These are phyloP conservation scores for Xylaria grammica DNA, from an alignment of 495 filamentous ascomycete genomes.

Conservation along the genomic window DNA sequence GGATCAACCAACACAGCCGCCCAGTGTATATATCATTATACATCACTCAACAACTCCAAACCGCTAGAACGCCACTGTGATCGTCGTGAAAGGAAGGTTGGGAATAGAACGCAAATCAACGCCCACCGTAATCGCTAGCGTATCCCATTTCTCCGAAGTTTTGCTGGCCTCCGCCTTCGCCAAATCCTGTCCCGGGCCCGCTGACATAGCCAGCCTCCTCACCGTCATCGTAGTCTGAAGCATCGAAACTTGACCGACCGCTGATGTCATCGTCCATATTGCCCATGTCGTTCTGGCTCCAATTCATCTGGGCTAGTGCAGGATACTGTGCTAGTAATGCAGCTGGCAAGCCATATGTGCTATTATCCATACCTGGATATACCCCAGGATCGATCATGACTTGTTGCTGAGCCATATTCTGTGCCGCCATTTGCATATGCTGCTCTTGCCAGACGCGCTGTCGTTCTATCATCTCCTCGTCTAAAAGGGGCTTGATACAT, in stretches of 20 bases:
- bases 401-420: slow-evolving; percentile 56
- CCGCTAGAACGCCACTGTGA: slow-evolving; percentile 1
- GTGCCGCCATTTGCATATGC: slow-evolving; percentile 57
- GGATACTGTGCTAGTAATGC: slow-evolving; percentile 92
- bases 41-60: slow-evolving; percentile 1
- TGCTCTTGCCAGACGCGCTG: slow-evolving; percentile 70
- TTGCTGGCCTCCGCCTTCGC: slow-evolving; percentile 54
- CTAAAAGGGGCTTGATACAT: slow-evolving; percentile 93
- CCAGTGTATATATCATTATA: slow-evolving; percentile 21
- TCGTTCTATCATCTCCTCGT: slow-evolving; percentile 83
- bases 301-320: slow-evolving; percentile 81
- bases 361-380: slow-evolving; percentile 56
- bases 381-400: slow-evolving; percentile 54
- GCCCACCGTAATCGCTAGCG: slow-evolving; percentile 57
- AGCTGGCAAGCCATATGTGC: slow-evolving; percentile 76
- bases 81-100: slow-evolving; percentile 1
- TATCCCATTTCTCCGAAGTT: slow-evolving; percentile 59
- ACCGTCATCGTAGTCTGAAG: slow-evolving; percentile 71
- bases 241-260: slow-evolving; percentile 87
- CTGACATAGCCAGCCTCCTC: slow-evolving; percentile 66
- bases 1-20: neutral
- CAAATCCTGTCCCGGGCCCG: slow-evolving; percentile 56
- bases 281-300: slow-evolving; percentile 65
- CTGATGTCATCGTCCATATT: slow-evolving; percentile 76
- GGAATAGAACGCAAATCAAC: slow-evolving; percentile 27